A percentile compares a stretch with the other conserved stretches of the same genome.
phyloP scores from a whole-genome alignment of 768 basidiomycete species.

The Boletus speciosus region DNA sequence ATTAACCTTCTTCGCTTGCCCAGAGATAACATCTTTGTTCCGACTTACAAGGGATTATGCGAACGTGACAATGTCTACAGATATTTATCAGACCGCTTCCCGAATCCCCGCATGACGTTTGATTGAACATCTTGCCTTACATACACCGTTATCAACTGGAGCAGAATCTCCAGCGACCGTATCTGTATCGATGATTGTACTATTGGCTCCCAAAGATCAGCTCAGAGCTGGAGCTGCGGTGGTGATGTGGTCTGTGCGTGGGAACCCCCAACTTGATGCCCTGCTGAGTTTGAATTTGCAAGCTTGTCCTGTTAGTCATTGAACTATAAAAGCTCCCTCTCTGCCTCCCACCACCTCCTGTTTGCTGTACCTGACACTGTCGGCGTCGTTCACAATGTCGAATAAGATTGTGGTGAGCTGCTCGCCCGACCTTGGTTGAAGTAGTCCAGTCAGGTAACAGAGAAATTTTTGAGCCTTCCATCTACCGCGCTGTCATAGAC shows the following conservation, averaged over 20 bases:
- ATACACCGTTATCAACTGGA: neutral
- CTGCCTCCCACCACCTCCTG: slow-evolving; percentile 33
- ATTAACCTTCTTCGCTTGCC: neutral
- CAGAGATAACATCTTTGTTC: neutral
- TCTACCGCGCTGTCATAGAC: slow-evolving; percentile 95
- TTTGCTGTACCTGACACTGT: slow-evolving; percentile 28
- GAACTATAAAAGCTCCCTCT: slow-evolving; percentile 39
- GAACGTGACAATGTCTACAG: neutral
- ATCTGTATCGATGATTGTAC: neutral
- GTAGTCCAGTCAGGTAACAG: slow-evolving; percentile 54
- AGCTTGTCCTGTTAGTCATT: slow-evolving; percentile 36
- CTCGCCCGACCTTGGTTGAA: slow-evolving; percentile 57
- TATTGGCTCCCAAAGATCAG: no score
- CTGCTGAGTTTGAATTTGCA: slow-evolving; percentile 44
- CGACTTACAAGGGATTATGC: neutral
- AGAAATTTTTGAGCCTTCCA: slow-evolving; percentile 70
- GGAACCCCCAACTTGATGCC: slow-evolving; percentile 27
- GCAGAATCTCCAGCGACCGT: neutral
- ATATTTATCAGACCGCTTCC: neutral
- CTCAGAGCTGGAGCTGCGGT: no score
- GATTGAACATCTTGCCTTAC: neutral
- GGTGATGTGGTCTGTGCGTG: slow-evolving; percentile 43
- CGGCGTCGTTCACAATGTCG: slow-evolving; percentile 60
- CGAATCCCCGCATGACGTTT: neutral
- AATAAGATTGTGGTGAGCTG: slow-evolving; percentile 99